These are phyloP conservation scores for Pseudogymnoascus sp. DNA, from an alignment of 2,329 filamentous ascomycete genomes.

Conservation along the genomic window DNA sequence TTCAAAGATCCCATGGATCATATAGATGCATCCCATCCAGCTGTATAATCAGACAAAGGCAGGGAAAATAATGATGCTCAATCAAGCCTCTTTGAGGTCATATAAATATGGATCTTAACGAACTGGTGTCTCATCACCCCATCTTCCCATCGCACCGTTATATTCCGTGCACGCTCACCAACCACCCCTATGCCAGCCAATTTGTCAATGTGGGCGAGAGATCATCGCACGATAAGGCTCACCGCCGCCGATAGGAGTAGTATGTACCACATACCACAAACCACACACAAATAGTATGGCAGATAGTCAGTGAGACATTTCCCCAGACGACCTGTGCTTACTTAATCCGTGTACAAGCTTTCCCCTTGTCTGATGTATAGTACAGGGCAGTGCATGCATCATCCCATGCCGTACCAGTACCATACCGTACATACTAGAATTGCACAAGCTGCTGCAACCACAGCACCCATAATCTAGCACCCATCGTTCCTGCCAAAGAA, in stretches of 20 bases:
- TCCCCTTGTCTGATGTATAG: slow-evolving; percentile 3
- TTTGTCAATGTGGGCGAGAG: neutral
- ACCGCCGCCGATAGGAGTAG: neutral
- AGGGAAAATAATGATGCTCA: neutral
- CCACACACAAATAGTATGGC: neutral
- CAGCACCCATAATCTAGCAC: neutral
- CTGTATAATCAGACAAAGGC: neutral
- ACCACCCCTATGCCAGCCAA: neutral
- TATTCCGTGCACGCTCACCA: neutral
- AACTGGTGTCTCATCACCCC: neutral
- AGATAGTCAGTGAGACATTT: slow-evolving; percentile 4
- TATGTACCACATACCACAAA: neutral
- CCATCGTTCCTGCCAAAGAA: neutral
- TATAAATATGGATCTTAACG: neutral
- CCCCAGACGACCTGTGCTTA: neutral
- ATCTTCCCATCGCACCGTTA: neutral
- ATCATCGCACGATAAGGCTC: neutral
- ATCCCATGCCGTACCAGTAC: neutral
- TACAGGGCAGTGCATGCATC: neutral
- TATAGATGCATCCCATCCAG: neutral
- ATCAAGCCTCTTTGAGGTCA: neutral
- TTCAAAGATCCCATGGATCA: neutral
- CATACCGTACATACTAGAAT: neutral
- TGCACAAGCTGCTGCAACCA: neutral
- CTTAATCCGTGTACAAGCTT: neutral